phyloP scores from a whole-genome alignment of 208 protist species.

The Strigomonas culicis region DNA sequence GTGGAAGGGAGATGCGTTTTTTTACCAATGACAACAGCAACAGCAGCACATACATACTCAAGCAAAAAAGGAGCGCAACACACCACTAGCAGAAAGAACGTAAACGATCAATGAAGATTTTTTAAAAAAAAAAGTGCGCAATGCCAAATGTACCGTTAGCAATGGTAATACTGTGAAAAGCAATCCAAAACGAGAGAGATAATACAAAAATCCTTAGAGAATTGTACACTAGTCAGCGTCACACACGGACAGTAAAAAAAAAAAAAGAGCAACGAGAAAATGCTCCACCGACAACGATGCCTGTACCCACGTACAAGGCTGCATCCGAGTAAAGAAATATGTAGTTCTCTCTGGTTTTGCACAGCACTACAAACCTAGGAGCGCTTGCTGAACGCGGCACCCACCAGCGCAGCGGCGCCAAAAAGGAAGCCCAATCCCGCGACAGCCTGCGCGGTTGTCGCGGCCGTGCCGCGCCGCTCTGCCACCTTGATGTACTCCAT shows the following conservation, averaged over 20 bases:
- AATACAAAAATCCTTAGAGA: background rate
- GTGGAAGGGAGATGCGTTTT: too few relatives aligned
- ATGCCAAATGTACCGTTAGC: background rate
- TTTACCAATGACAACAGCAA: background rate
- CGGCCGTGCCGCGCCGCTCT: constrained; percentile 19
- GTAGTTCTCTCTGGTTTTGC: too few relatives aligned
- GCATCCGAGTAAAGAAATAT: too few relatives aligned
- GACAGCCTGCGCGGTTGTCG: constrained; percentile 24
- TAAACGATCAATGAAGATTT: background rate
- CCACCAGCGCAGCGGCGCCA: constrained; percentile 16
- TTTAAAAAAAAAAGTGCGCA: background rate
- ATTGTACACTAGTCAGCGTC: too few relatives aligned
- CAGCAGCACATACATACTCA: background rate
- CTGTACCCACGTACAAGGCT: too few relatives aligned
- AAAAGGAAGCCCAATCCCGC: constrained; percentile 24
- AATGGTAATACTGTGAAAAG: background rate
- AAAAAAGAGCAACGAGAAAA: background rate
- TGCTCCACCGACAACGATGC: too few relatives aligned
- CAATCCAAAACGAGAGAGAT: background rate
- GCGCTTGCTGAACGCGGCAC: background rate
- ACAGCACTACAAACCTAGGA: background rate
- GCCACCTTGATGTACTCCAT: constrained; percentile 40
- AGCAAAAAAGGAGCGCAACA: constrained; percentile 13
- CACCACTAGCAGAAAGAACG: background rate
- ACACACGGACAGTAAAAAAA: background rate